phyloP scores from a whole-genome alignment of 768 basidiomycete species.

The Agaricus blazei region DNA sequence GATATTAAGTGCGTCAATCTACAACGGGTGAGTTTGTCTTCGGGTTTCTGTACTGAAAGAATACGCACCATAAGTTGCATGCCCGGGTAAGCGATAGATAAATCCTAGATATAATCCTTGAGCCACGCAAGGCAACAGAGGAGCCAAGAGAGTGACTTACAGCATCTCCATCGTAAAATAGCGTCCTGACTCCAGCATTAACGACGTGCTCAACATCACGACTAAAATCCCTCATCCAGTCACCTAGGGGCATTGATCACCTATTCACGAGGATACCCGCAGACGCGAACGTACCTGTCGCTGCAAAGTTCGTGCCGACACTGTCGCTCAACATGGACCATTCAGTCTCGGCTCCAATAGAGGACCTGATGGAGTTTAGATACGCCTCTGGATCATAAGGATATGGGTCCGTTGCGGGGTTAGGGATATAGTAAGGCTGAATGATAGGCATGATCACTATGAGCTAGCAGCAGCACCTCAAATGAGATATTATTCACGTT shows the following conservation, averaged over 20 bases:
- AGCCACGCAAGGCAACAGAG: not conserved
- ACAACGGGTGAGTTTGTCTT: not conserved
- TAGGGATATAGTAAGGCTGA: slow-evolving; percentile 43
- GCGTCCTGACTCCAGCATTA: slow-evolving; percentile 48
- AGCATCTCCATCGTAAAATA: slow-evolving; percentile 54
- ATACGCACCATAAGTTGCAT: slow-evolving; percentile 50
- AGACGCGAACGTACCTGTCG: not conserved
- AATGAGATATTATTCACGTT: slow-evolving; percentile 29
- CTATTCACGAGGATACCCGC: not conserved
- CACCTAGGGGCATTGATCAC: slow-evolving; percentile 26
- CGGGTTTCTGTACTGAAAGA: not conserved
- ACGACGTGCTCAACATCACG: slow-evolving; percentile 52
- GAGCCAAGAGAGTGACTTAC: slow-evolving; percentile 22
- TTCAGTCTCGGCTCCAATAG: slow-evolving; percentile 38
- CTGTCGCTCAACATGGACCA: slow-evolving; percentile 35
- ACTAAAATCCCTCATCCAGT: slow-evolving; percentile 52
- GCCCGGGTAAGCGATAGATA: slow-evolving; percentile 48
- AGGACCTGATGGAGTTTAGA: slow-evolving; percentile 22
- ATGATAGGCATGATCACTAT: not conserved
- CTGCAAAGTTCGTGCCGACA: slow-evolving; percentile 43
- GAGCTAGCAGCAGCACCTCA: not conserved
- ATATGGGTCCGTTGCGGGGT: slow-evolving; percentile 39
- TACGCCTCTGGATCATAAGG: slow-evolving; percentile 34
- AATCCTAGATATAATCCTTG: slow-evolving; percentile 29
- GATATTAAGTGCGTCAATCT: slow-evolving; percentile 36